Evolutionary conservation across 345 rosid genomes (phyloP).

Genomic region (Turritis glabra): DNA sequence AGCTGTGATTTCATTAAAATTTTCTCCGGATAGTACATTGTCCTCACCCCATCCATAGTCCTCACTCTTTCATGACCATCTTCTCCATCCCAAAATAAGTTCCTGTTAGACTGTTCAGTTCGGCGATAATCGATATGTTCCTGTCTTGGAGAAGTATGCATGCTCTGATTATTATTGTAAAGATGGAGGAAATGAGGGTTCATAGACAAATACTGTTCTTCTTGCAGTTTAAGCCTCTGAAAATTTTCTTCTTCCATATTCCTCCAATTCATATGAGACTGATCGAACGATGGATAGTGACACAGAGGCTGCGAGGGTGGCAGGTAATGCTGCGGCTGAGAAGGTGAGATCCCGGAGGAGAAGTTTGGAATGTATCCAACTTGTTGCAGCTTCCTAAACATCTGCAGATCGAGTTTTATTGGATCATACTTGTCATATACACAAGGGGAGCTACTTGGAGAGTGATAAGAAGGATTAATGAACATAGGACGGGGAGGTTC

Average conservation of each 20-base stretch:
- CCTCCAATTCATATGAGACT: slow-evolving; percentile 48
- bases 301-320: slow-evolving; percentile 47
- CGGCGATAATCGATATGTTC: slow-evolving; percentile 49
- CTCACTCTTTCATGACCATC: slow-evolving; percentile 41
- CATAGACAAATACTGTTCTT: slow-evolving; percentile 27
- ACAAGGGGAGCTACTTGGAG: slow-evolving; percentile 39
- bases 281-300: slow-evolving; percentile 27
- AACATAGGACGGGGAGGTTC: slow-evolving; percentile 34
- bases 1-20: slow-evolving; percentile 58
- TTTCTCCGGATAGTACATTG: slow-evolving; percentile 58
- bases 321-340: slow-evolving; percentile 51
- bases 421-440: slow-evolving; percentile 43
- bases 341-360: slow-evolving; percentile 43
- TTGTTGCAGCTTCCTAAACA: slow-evolving; percentile 48
- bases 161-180: slow-evolving; percentile 2
- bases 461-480: slow-evolving; percentile 41
- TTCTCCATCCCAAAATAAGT: slow-evolving; percentile 42
- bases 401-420: slow-evolving; percentile 43
- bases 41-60: slow-evolving; percentile 49
- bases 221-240: slow-evolving; percentile 26
- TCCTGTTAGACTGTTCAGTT: slow-evolving; percentile 53
- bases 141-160: slow-evolving; percentile 40
- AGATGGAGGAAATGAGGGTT: slow-evolving; percentile 29
- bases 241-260: slow-evolving; percentile 40
- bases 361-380: slow-evolving; percentile 44